Percentiles rank a stretch among this genome's conserved stretches.
These are phyloP conservation scores for Phytopythium cucurbitacearum DNA, from an alignment of 352 stramenopile species.

Conservation along the genomic window DNA sequence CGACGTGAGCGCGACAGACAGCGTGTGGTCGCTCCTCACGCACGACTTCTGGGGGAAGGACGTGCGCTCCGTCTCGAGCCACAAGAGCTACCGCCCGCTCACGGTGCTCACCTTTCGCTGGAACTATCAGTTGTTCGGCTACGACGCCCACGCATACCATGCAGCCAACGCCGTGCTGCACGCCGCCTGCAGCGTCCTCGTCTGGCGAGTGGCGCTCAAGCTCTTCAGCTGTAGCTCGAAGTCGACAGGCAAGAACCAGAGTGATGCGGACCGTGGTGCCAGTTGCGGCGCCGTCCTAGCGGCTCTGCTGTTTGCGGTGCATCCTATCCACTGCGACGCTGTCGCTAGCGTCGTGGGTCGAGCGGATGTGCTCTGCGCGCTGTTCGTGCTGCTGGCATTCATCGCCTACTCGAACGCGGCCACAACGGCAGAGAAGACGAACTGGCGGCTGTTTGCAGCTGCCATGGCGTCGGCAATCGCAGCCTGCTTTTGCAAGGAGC, in stretches of 20 bases:
- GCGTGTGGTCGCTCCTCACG: constrained; percentile 35
- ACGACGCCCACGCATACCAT: constrained; percentile 59
- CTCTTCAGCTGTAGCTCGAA: constrained; percentile 19
- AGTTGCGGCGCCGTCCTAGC: constrained; percentile 16
- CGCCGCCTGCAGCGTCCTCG: constrained; percentile 44
- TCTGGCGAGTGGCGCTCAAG: constrained; percentile 39
- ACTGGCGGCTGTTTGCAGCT: constrained; percentile 15
- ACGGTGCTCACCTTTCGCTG: constrained; percentile 74
- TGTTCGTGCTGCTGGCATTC: constrained; percentile 62
- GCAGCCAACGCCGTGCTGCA: constrained; percentile 75
- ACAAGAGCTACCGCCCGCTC: constrained; percentile 89
- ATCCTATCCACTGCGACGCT: constrained; percentile 89
- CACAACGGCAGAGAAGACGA: not conserved
- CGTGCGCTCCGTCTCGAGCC: constrained; percentile 50
- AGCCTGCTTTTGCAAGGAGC: constrained; percentile 83
- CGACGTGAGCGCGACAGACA: constrained; percentile 31
- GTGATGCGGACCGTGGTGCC: not conserved
- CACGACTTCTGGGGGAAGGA: constrained; percentile 87
- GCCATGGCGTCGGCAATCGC: constrained; percentile 18
- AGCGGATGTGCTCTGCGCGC: constrained; percentile 84
- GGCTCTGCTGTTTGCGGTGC: constrained; percentile 86
- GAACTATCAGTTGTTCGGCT: constrained; percentile 44
- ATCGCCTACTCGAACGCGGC: constrained; percentile 36
- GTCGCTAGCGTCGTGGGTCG: constrained; percentile 89
- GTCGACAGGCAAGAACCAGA: not conserved